A percentile compares a stretch with the other conserved stretches of the same genome.
phyloP scores from a whole-genome alignment of 164 flowering plant genomes.

The Annona squamosa region DNA sequence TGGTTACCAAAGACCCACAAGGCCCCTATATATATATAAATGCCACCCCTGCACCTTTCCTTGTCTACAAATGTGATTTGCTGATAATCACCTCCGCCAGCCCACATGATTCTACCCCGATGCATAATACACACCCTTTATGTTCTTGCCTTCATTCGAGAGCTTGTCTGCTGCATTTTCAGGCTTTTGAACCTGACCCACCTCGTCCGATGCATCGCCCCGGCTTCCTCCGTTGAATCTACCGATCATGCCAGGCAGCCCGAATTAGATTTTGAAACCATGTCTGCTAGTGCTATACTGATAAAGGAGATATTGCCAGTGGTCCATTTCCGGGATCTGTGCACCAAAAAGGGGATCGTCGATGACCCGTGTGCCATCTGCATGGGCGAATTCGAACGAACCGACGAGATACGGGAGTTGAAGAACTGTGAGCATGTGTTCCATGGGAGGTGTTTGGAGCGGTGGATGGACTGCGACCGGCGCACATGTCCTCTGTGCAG shows the following conservation, averaged over 20 bases:
- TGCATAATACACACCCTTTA: background rate
- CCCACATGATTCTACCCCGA: background rate
- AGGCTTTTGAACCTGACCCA: background rate
- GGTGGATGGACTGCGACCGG: slow-evolving; percentile 68
- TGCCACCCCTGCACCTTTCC: no score
- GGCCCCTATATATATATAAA: no score
- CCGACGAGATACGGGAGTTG: slow-evolving; percentile 55
- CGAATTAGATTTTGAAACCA: background rate
- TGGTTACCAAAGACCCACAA: no score
- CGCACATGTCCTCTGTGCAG: slow-evolving; percentile 1
- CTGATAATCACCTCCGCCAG: no score
- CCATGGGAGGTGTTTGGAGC: slow-evolving; percentile 65
- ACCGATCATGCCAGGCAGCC: background rate
- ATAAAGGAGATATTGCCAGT: background rate
- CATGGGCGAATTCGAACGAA: slow-evolving; percentile 34
- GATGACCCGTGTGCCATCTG: background rate
- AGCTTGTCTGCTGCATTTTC: background rate
- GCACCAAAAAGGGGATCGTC: background rate
- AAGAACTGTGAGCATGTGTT: slow-evolving; percentile 60
- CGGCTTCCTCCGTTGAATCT: no score
- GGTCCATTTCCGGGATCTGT: background rate
- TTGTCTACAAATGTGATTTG: no score
- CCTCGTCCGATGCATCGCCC: background rate
- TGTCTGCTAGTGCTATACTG: background rate
- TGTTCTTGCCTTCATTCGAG: background rate